Percentiles rank a stretch among this genome's conserved stretches.
Evolutionary conservation across 768 basidiomycete genomes (phyloP).

Genomic region (Albatrellus ellisii): DNA sequence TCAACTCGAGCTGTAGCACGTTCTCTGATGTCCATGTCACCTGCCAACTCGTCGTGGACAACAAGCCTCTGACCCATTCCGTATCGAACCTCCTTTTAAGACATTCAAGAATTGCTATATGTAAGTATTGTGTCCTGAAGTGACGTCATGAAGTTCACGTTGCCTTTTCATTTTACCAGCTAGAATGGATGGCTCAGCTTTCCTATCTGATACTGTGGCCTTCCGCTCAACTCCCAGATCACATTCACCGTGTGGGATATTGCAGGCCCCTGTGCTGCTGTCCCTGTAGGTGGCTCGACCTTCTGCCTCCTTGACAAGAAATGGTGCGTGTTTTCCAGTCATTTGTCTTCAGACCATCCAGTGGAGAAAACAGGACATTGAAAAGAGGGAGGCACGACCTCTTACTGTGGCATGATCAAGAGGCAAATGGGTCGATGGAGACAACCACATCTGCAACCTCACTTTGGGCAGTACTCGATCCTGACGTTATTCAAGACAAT

Average conservation of each 20-base stretch:
- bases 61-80: conserved; percentile 87
- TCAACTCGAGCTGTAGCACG: conserved; percentile 33
- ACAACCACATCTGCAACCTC: conserved; percentile 58
- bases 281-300: conserved; percentile 85
- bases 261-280: conserved; percentile 62
- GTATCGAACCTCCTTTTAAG: conserved; percentile 85
- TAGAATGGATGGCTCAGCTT: conserved; percentile 96
- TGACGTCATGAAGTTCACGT: too few relatives aligned
- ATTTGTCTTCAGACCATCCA: background rate
- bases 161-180: conserved; percentile 25
- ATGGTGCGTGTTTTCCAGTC: conserved; percentile 39
- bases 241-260: conserved; percentile 96
- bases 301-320: conserved; percentile 89
- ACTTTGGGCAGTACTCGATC: conserved; percentile 83
- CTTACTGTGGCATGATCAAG: conserved; percentile 66
- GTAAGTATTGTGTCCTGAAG: too few relatives aligned
- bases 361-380: conserved; percentile 47
- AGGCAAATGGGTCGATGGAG: conserved; percentile 78
- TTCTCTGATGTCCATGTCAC: conserved; percentile 90
- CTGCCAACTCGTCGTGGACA: conserved; percentile 84
- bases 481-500: conserved; percentile 84
- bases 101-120: conserved; percentile 75
- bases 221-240: conserved; percentile 78
- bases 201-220: conserved; percentile 86
- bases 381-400: conserved; percentile 86